Conservation (phyloP, 2,329 filamentous ascomycete species). For the Exophiala sp. region DNA sequence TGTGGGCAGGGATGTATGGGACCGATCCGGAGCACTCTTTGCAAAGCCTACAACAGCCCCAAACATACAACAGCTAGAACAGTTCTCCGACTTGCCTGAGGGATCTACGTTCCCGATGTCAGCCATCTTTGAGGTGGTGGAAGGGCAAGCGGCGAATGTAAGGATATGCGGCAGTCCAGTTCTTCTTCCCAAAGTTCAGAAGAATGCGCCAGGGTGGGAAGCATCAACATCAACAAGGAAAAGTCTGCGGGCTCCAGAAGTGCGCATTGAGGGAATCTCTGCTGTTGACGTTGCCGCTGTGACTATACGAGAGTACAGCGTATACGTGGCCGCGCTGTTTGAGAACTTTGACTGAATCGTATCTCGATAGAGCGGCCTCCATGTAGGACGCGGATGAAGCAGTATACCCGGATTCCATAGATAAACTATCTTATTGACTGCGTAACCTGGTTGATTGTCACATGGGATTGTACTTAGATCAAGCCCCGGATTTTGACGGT, state of each 20-base stretch:
- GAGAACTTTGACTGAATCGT: slow-evolving; percentile 7
- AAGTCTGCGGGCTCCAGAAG: neutral
- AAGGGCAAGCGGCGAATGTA: neutral
- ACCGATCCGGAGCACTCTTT: neutral
- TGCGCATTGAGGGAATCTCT: neutral
- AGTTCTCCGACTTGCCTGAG: slow-evolving; percentile 1
- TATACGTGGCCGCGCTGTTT: slow-evolving; percentile 5
- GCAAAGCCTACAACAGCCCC: neutral
- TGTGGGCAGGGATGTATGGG: slow-evolving; percentile 4
- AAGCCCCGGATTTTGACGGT: too few species aligned
- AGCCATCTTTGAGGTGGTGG: slow-evolving; percentile 3
- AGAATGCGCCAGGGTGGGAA: neutral
- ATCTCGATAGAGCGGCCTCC: too few species aligned
- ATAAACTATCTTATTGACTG: too few species aligned
- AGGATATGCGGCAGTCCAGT: neutral
- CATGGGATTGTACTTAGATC: too few species aligned
- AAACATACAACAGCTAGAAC: neutral
- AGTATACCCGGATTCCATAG: too few species aligned
- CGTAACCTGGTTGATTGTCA: too few species aligned
- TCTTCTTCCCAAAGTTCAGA: neutral
- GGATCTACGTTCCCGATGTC: slow-evolving; percentile 2
- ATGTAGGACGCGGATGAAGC: too few species aligned
- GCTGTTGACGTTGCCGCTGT: neutral
- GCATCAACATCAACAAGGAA: neutral
- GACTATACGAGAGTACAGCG: slow-evolving; percentile 5